A percentile compares a stretch with the other conserved stretches of the same genome.
phyloP scores from a whole-genome alignment of 129 eudicot genomes.

The Pulicaria dysenterica region DNA sequence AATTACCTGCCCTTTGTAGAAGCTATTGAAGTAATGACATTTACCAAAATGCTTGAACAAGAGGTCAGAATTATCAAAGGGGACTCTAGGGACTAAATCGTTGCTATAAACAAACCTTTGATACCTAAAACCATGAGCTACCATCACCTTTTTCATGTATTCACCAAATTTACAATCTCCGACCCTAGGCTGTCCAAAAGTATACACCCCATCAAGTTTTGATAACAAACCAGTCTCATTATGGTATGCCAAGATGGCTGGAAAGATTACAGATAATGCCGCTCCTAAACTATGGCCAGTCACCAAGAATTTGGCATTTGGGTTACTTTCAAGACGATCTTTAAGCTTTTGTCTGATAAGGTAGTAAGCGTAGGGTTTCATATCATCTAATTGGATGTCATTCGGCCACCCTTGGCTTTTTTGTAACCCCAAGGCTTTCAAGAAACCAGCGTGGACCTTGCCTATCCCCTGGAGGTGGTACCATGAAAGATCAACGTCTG shows the following conservation, averaged over 20 bases:
- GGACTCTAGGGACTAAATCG: conserved; percentile 66
- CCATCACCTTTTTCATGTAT: conserved; percentile 44
- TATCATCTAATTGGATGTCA: conserved; percentile 8
- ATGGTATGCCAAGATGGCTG: conserved; percentile 53
- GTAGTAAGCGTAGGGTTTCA: conserved; percentile 44
- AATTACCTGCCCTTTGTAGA: conserved; percentile 61
- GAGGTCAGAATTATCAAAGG: conserved; percentile 43
- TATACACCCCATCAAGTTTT: conserved; percentile 58
- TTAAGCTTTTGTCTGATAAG: conserved; percentile 40
- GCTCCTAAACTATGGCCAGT: conserved; percentile 81
- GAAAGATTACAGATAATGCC: conserved; percentile 51
- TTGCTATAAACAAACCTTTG: conserved; percentile 59
- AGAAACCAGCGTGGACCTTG: conserved; percentile 72
- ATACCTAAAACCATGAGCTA: conserved; percentile 36
- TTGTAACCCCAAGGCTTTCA: conserved; percentile 73
- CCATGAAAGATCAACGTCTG: conserved; percentile 71
- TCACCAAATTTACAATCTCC: conserved; percentile 59
- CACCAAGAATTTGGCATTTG: conserved; percentile 46
- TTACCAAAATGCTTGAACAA: conserved; percentile 66
- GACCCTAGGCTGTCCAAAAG: conserved; percentile 76
- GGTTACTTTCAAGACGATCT: conserved; percentile 29
- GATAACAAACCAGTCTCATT: conserved; percentile 37
- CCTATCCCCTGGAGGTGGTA: conserved; percentile 48
- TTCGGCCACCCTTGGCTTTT: conserved; percentile 45
- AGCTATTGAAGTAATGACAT: conserved; percentile 51